phyloP scores from a whole-genome alignment of 495 filamentous ascomycete genomes.

The Neurospora sp. region DNA sequence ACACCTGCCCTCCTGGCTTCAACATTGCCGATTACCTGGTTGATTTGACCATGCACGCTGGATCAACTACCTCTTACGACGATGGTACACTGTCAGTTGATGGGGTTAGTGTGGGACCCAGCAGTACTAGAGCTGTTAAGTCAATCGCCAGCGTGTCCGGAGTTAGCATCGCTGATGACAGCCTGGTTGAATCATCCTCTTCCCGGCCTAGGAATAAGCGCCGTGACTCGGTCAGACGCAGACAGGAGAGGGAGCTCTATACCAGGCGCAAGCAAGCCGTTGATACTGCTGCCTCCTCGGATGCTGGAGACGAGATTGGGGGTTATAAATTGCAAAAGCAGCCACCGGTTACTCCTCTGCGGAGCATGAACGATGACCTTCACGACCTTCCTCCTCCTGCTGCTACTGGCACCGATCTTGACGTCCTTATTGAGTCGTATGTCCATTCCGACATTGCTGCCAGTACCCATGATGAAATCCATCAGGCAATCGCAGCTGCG shows the following conservation, averaged over 20 bases:
- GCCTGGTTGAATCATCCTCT: slow-evolving; percentile 24
- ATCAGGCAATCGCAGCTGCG: slow-evolving; percentile 47
- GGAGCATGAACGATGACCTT: slow-evolving; percentile 51
- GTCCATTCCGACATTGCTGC: slow-evolving; percentile 66
- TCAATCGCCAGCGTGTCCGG: slow-evolving; percentile 73
- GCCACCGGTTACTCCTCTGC: slow-evolving; percentile 47
- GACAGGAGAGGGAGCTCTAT: slow-evolving; percentile 84
- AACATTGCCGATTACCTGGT: slow-evolving; percentile 98
- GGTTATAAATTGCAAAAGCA: slow-evolving; percentile 58
- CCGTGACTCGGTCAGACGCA: slow-evolving; percentile 63
- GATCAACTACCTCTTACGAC: slow-evolving; percentile 28
- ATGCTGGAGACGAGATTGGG: slow-evolving; percentile 47
- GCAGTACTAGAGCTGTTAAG: slow-evolving; percentile 82
- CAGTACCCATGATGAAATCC: slow-evolving; percentile 73
- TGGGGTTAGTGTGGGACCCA: slow-evolving; percentile 65
- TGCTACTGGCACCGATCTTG: slow-evolving; percentile 62
- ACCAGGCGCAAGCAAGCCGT: slow-evolving; percentile 62
- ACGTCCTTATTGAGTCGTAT: slow-evolving; percentile 68
- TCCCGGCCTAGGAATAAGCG: slow-evolving; percentile 56
- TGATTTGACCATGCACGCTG: slow-evolving; percentile 92
- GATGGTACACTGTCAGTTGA: slow-evolving; percentile 51
- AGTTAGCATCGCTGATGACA: slow-evolving; percentile 51
- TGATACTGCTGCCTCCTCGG: slow-evolving; percentile 58
- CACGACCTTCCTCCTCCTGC: slow-evolving; percentile 69
- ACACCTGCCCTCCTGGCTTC: slow-evolving; percentile 88